Evolutionary conservation across 768 basidiomycete species (phyloP).

Genomic region (Suillus weaverae): DNA sequence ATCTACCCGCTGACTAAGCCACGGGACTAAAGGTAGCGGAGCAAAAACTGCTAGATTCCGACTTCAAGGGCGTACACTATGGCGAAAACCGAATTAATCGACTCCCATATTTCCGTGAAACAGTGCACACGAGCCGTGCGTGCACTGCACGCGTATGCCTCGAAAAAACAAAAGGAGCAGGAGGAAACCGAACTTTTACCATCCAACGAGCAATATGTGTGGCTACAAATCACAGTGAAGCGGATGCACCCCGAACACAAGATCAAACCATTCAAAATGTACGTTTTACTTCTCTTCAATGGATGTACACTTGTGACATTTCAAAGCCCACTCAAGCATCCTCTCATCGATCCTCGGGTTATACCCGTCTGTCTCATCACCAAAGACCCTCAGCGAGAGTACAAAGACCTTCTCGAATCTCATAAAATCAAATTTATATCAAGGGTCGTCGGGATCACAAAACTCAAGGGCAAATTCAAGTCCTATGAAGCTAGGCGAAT

Average conservation of each 20-base stretch:
- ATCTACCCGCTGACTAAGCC: not conserved
- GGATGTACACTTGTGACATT: constrained; percentile 12
- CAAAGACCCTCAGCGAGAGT: constrained; percentile 94
- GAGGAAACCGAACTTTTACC: constrained; percentile 75
- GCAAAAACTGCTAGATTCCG: not conserved
- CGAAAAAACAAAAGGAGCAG: constrained; percentile 59
- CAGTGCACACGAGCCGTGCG: constrained; percentile 81
- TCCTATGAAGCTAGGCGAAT: constrained; percentile 79
- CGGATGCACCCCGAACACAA: constrained; percentile 70
- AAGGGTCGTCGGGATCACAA: constrained; percentile 85
- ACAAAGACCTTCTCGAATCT: constrained; percentile 86
- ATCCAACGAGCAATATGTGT: constrained; percentile 81
- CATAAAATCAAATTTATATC: constrained; percentile 87
- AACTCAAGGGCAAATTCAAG: constrained; percentile 93
- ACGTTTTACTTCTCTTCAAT: constrained; percentile 30
- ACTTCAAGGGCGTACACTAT: constrained; percentile 27
- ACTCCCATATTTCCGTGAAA: constrained; percentile 61
- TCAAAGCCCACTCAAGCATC: constrained; percentile 72
- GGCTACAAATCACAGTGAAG: constrained; percentile 89
- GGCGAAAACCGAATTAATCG: constrained; percentile 58
- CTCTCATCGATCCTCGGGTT: constrained; percentile 79
- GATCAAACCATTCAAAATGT: constrained; percentile 87
- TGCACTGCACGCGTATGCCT: constrained; percentile 72
- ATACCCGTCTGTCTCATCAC: constrained; percentile 86
- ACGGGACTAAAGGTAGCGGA: not conserved